Conservation (phyloP, 2,329 filamentous ascomycete species). For the Pseudofabraea citricarpa region DNA sequence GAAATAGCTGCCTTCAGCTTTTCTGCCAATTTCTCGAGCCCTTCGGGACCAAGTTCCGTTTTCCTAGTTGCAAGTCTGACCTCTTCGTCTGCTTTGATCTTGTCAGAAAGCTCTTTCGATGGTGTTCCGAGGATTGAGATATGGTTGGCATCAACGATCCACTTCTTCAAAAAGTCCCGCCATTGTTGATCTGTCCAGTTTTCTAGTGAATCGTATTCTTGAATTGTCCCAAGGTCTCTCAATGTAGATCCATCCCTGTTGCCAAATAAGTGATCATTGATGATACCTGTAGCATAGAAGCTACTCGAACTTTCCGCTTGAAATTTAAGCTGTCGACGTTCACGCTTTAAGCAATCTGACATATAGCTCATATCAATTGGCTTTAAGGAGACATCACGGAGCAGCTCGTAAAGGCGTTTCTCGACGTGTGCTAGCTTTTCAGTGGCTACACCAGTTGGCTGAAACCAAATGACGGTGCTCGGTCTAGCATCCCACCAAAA, state of each 20-base stretch:
- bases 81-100: slow-evolving; percentile 77
- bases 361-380: slow-evolving; percentile 88
- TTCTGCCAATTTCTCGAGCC: slow-evolving; percentile 68
- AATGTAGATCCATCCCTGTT: slow-evolving; percentile 76
- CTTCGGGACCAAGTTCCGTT: slow-evolving; percentile 73
- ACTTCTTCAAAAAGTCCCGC: slow-evolving; percentile 75
- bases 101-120: slow-evolving; percentile 72
- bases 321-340: slow-evolving; percentile 77
- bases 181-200: slow-evolving; percentile 81
- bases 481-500: slow-evolving; percentile 77
- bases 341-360: slow-evolving; percentile 77
- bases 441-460: slow-evolving; percentile 80
- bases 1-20: slow-evolving; percentile 79
- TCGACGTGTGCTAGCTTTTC: slow-evolving; percentile 81
- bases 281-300: slow-evolving; percentile 80
- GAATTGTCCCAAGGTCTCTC: slow-evolving; percentile 49
- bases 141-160: slow-evolving; percentile 81
- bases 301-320: slow-evolving; percentile 75
- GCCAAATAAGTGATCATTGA: slow-evolving; percentile 89
- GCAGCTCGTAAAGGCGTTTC: slow-evolving; percentile 75
- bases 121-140: slow-evolving; percentile 86
- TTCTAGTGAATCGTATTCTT: slow-evolving; percentile 64
- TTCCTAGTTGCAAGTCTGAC: slow-evolving; percentile 74
- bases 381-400: slow-evolving; percentile 74
- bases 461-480: slow-evolving; percentile 79